These are phyloP conservation scores for Rhizomucor miehei DNA, from an alignment of 371 early-diverging fungal genomes.

Conservation along the genomic window DNA sequence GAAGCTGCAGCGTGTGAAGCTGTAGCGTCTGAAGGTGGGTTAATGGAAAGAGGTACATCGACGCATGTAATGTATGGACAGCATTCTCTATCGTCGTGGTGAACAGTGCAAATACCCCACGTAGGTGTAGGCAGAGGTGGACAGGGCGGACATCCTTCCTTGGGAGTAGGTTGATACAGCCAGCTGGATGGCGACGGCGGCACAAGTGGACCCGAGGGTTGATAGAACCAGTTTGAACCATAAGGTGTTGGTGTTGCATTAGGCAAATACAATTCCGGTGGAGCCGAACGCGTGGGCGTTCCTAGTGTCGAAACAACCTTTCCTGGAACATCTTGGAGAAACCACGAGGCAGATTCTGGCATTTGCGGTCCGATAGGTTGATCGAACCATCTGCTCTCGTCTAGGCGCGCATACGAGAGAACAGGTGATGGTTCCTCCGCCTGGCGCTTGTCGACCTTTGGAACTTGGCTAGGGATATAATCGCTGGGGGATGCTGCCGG, in stretches of 20 bases:
- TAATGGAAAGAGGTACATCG: slow-evolving; percentile 4
- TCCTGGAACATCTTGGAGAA: not conserved
- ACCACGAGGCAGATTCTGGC: too few relatives aligned
- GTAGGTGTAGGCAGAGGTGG: slow-evolving; percentile 5
- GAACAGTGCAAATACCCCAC: slow-evolving; percentile 6
- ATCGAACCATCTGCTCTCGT: not conserved
- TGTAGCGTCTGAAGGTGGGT: not conserved
- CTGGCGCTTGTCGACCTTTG: too few relatives aligned
- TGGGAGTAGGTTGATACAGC: not conserved
- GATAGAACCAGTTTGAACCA: not conserved
- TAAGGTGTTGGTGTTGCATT: not conserved
- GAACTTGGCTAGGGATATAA: not conserved
- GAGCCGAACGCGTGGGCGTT: not conserved
- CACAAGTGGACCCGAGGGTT: not conserved
- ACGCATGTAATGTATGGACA: slow-evolving; percentile 9
- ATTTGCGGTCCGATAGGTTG: not conserved
- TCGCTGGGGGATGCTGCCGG: not conserved
- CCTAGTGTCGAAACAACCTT: not conserved
- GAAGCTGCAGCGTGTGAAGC: not conserved
- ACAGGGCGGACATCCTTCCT: not conserved
- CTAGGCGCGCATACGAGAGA: too few relatives aligned
- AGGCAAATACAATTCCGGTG: not conserved
- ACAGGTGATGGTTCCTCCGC: too few relatives aligned
- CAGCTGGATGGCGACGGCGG: not conserved
- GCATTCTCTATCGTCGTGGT: slow-evolving; percentile 3